phyloP scores from a whole-genome alignment of 1,139 yeast genomes.

The Suhomyces guaymorum region DNA sequence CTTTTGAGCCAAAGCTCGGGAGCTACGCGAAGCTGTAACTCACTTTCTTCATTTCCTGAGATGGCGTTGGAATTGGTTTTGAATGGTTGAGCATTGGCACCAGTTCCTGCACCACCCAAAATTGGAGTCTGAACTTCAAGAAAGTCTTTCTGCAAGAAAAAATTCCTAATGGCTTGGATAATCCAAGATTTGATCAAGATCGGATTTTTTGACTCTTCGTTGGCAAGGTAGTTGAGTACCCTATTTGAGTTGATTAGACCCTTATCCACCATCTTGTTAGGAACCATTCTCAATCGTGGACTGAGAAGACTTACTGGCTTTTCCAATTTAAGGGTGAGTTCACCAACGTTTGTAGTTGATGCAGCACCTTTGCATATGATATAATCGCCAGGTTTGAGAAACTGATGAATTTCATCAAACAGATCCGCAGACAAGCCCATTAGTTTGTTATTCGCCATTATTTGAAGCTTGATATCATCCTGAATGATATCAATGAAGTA shows the following conservation, averaged over 20 bases:
- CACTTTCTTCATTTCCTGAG: slow-evolving; percentile 27
- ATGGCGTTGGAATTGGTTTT: slow-evolving; percentile 55
- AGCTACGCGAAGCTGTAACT: slow-evolving; percentile 75
- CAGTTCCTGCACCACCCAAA: slow-evolving; percentile 68
- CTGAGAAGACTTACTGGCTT: slow-evolving; percentile 53
- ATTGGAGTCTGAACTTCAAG: slow-evolving; percentile 89
- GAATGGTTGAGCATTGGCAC: slow-evolving; percentile 90
- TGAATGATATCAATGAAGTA: slow-evolving; percentile 66
- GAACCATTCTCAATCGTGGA: slow-evolving; percentile 66
- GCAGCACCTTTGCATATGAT: slow-evolving; percentile 67
- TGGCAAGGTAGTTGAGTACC: slow-evolving; percentile 73
- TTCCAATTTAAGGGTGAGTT: slow-evolving; percentile 67
- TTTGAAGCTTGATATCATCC: slow-evolving; percentile 56
- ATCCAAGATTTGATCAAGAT: slow-evolving; percentile 58
- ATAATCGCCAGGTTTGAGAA: slow-evolving; percentile 70
- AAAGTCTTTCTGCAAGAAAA: slow-evolving; percentile 57
- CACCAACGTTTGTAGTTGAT: slow-evolving; percentile 75
- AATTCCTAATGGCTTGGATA: slow-evolving; percentile 55
- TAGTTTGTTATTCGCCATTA: slow-evolving; percentile 57
- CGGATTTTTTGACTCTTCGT: slow-evolving; percentile 47
- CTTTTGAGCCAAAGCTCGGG: slow-evolving; percentile 94
- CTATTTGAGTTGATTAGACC: slow-evolving; percentile 65
- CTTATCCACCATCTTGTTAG: slow-evolving; percentile 57
- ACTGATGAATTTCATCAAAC: slow-evolving; percentile 47
- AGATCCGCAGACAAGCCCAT: slow-evolving; percentile 42